These are phyloP conservation scores for Clitopilus hobsonii DNA, from an alignment of 768 basidiomycete species.

Conservation along the genomic window DNA sequence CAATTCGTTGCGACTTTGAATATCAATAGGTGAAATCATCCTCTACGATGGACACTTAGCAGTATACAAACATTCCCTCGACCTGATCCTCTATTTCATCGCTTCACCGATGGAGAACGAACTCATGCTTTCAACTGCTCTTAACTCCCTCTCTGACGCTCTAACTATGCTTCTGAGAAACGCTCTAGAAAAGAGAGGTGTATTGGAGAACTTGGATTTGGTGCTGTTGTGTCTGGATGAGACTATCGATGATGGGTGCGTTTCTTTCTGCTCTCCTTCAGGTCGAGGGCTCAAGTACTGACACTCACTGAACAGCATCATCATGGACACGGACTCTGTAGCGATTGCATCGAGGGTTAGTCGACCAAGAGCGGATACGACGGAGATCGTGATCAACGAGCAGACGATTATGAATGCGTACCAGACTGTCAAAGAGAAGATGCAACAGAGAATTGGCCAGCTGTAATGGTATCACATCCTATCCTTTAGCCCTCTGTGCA, in stretches of 20 bases:
- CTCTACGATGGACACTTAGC: slow-evolving; percentile 87
- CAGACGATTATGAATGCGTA: slow-evolving; percentile 93
- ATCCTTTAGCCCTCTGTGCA: background rate
- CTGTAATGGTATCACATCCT: slow-evolving; percentile 31
- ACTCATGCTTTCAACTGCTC: slow-evolving; percentile 87
- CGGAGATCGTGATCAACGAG: slow-evolving; percentile 98
- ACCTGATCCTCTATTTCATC: slow-evolving; percentile 93
- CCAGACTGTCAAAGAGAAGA: slow-evolving; percentile 81
- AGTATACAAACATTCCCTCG: slow-evolving; percentile 91
- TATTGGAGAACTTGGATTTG: slow-evolving; percentile 91
- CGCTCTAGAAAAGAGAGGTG: slow-evolving; percentile 90
- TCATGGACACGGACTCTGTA: slow-evolving; percentile 92
- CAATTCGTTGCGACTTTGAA: too few relatives aligned
- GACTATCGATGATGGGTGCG: slow-evolving; percentile 96
- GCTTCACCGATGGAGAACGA: slow-evolving; percentile 90
- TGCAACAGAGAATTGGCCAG: slow-evolving; percentile 79
- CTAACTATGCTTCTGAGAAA: slow-evolving; percentile 82
- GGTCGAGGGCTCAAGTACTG: background rate
- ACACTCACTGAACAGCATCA: slow-evolving; percentile 56
- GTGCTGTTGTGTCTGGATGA: slow-evolving; percentile 93
- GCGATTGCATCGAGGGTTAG: slow-evolving; percentile 96
- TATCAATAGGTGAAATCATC: slow-evolving; percentile 79
- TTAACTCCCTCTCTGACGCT: slow-evolving; percentile 83
- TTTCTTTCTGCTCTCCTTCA: slow-evolving; percentile 9
- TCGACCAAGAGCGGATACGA: slow-evolving; percentile 86